Base-by-base conservation (phyloP, 768 basidiomycete genomes). In the Tricholoma terreum region DNA sequence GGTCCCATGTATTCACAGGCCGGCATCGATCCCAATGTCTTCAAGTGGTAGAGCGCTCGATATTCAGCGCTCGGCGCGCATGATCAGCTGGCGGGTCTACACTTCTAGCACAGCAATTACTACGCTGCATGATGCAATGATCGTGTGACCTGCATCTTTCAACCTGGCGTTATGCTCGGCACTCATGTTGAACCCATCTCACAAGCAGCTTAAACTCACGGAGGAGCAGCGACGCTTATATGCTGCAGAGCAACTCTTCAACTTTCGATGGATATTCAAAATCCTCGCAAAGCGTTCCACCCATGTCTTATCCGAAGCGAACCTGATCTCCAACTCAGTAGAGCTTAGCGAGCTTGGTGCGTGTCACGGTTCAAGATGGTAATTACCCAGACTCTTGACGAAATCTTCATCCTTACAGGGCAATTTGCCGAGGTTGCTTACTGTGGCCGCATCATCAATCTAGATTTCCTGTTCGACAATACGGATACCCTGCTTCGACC, bases 341-440 rank as follows among this genome's bases (percentile, higher is more conserved):
- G 73, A 80, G 58, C 70, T 85, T 21, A 70, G 77, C 50, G 77
- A 80, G 46, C 59, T 80, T 49, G 80, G 79, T 76, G 48, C 56
- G 73, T 65, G n/a, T 43, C 15, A 1, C 19, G 9, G 22, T 46
- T 27, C 43, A 27, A 5, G 12, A 27, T 15, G 14, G 9, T 46
- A 5, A 27, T 27, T 12, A n/a, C 12, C 14, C 19, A 21, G 19
- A 21, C 7, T 15, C 14, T 15, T 2, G 21, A 24, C 53, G 50
- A 12, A 57, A 15, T 36, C 34, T 38, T 17, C 31, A 50, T 43
- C 17, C 17, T 24, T 56, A 31, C 65, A 76, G 81, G 83, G 12
- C 80, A 85, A 70, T 85, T 84, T 65, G 78, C 82, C 6, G 82
- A 85, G 63, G 48, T 82, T 6, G 76, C 76, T 1, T 80, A 84